phyloP scores from a whole-genome alignment of 768 basidiomycete species.

The Rhodosporidiobolus odoratus region DNA sequence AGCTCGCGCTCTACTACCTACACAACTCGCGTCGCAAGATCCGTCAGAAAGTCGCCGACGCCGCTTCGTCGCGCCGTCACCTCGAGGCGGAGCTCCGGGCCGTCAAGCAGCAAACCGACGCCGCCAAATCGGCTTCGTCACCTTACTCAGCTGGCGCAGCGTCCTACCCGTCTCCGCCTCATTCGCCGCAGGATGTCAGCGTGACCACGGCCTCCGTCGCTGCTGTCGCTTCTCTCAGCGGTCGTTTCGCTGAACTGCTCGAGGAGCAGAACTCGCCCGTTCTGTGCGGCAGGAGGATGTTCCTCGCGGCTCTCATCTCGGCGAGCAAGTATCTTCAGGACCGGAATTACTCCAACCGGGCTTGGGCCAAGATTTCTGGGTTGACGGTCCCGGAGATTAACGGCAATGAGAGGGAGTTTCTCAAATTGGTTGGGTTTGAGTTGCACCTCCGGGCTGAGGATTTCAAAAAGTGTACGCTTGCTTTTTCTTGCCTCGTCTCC shows the following conservation, averaged over 20 bases:
- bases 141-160: not conserved
- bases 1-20: conserved; percentile 76
- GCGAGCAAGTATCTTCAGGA: conserved; percentile 92
- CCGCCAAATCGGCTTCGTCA: too few species aligned
- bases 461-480: conserved; percentile 34
- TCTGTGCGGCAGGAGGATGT: conserved; percentile 79
- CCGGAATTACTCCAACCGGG: conserved; percentile 84
- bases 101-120: too few species aligned
- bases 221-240: not conserved
- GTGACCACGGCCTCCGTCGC: not conserved
- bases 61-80: too few species aligned
- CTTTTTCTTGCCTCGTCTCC: too few species aligned
- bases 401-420: conserved; percentile 79
- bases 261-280: conserved; percentile 45
- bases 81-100: conserved; percentile 11
- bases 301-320: conserved; percentile 78
- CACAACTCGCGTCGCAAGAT: conserved; percentile 72
- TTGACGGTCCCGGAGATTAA: conserved; percentile 78
- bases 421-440: conserved; percentile 66
- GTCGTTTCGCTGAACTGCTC: conserved; percentile 5
- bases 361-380: conserved; percentile 92
- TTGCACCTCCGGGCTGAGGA: conserved; percentile 37
- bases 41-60: too few species aligned
- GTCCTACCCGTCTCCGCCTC: conserved; percentile 34
- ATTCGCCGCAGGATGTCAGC: conserved; percentile 1